A percentile compares a stretch with the other conserved stretches of the same genome.
Evolutionary conservation across 352 stramenopile genomes (phyloP).

Genomic region (Elongisporangium prolatum): DNA sequence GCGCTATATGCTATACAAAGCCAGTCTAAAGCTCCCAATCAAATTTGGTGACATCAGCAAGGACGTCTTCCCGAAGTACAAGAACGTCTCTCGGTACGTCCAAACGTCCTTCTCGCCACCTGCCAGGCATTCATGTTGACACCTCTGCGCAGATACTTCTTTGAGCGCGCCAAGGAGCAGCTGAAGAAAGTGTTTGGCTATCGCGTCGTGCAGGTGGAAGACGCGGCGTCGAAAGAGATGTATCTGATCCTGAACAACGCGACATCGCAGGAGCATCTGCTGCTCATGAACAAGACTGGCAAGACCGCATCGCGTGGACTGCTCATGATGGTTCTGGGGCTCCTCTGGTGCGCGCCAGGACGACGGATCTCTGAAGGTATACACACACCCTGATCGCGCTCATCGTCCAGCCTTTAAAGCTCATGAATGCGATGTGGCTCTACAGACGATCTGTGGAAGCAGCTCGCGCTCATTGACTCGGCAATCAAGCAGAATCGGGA

Average conservation of each 20-base stretch:
- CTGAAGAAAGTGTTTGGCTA: constrained; percentile 78
- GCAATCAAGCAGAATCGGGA: constrained; percentile 54
- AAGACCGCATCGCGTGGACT: constrained; percentile 55
- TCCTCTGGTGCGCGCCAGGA: constrained; percentile 72
- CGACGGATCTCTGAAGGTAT: constrained; percentile 70
- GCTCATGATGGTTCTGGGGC: constrained; percentile 76
- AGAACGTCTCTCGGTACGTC: constrained; percentile 62
- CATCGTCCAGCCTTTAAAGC: too few species aligned
- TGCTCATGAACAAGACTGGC: constrained; percentile 70
- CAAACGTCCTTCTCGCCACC: too few species aligned
- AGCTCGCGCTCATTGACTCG: constrained; percentile 56
- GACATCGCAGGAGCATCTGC: constrained; percentile 67
- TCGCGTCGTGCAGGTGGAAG: constrained; percentile 65
- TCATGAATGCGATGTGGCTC: neutral
- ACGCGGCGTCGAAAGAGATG: constrained; percentile 56
- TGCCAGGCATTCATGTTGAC: neutral
- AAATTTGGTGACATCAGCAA: constrained; percentile 82
- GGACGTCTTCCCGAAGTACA: constrained; percentile 76
- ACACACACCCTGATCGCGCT: neutral
- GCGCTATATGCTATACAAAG: constrained; percentile 85
- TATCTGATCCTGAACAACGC: constrained; percentile 78
- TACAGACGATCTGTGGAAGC: constrained; percentile 77
- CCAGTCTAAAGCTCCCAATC: constrained; percentile 67
- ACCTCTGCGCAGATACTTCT: constrained; percentile 53
- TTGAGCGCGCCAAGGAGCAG: constrained; percentile 70